Conservation (phyloP, 805 yeast species). For the Deakozyma indianensis region DNA sequence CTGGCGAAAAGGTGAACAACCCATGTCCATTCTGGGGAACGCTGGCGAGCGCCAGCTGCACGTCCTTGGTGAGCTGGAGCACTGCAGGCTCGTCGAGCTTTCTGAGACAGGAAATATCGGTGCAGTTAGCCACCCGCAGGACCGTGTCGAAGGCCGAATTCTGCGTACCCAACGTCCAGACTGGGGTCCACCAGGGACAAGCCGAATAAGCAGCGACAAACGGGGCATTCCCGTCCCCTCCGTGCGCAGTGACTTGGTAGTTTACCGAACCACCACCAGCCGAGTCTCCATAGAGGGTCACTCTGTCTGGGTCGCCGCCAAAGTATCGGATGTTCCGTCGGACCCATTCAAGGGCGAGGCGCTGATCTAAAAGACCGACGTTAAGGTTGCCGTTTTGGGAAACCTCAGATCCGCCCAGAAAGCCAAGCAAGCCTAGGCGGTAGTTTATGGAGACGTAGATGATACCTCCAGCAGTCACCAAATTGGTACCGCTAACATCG, state of each 20-base stretch:
- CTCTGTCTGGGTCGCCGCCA: slow-evolving; percentile 24
- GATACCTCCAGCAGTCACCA: slow-evolving; percentile 8
- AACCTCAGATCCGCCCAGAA: slow-evolving; percentile 16
- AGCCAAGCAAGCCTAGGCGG: slow-evolving; percentile 25
- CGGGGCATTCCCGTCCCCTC: slow-evolving; percentile 4
- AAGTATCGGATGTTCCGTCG: slow-evolving; percentile 20
- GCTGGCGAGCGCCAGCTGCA: not conserved
- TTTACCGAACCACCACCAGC: slow-evolving; percentile 21
- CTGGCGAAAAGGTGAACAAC: slow-evolving; percentile 6
- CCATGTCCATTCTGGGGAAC: slow-evolving; percentile 8
- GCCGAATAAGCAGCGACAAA: slow-evolving; percentile 7
- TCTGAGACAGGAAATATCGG: slow-evolving; percentile 6
- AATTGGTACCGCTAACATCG: slow-evolving; percentile 3
- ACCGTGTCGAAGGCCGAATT: slow-evolving; percentile 4
- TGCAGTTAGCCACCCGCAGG: slow-evolving; percentile 5
- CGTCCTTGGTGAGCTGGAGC: not conserved
- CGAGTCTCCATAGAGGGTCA: slow-evolving; percentile 26
- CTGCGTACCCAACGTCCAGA: slow-evolving; percentile 5
- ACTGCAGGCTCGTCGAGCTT: slow-evolving; percentile 2
- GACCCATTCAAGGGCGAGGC: slow-evolving; percentile 24
- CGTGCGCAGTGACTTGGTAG: slow-evolving; percentile 8
- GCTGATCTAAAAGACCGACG: slow-evolving; percentile 24
- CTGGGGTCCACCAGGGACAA: slow-evolving; percentile 9
- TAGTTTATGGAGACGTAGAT: slow-evolving; percentile 21
- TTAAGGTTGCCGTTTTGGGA: slow-evolving; percentile 17